Percentiles rank a stretch among this genome's conserved stretches.
These are phyloP conservation scores for Cyclotella baltica DNA, from an alignment of 108 stramenopile species.

Conservation along the genomic window DNA sequence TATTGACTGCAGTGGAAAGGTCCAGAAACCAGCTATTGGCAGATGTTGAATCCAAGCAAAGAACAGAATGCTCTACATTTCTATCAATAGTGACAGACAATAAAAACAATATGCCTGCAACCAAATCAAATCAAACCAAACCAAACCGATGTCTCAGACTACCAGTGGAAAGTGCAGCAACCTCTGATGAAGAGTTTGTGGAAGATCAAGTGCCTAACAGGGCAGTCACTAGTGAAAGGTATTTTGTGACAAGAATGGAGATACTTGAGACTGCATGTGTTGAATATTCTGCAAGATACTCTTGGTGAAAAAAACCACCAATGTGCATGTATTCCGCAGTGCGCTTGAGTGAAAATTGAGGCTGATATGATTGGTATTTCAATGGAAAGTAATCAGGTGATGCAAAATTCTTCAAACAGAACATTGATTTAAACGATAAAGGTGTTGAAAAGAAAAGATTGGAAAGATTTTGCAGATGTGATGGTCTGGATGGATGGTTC, in stretches of 20 bases:
- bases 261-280: slow-evolving; percentile 27
- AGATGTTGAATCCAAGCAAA: slow-evolving; percentile 40
- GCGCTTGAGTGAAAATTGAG: slow-evolving; percentile 55
- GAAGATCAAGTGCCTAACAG: slow-evolving; percentile 34
- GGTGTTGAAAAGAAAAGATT: slow-evolving; percentile 63
- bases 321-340: slow-evolving; percentile 64
- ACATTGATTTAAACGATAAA: slow-evolving; percentile 64
- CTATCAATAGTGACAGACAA: slow-evolving; percentile 33
- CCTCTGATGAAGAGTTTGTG: slow-evolving; percentile 48
- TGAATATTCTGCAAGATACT: slow-evolving; percentile 58
- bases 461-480: slow-evolving; percentile 52
- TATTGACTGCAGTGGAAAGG: slow-evolving; percentile 60
- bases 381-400: slow-evolving; percentile 48
- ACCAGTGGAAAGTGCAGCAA: slow-evolving; percentile 12
- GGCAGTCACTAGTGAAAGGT: slow-evolving; percentile 56
- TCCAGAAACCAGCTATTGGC: slow-evolving; percentile 42
- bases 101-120: slow-evolving; percentile 16
- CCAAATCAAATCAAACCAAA: neutral
- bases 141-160: neutral
- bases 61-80: slow-evolving; percentile 58
- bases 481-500: too few relatives aligned
- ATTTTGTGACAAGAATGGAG: slow-evolving; percentile 40
- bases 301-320: slow-evolving; percentile 64
- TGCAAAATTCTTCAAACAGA: slow-evolving; percentile 55
- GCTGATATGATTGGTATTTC: slow-evolving; percentile 63